phyloP scores from a whole-genome alignment of 2,329 filamentous ascomycete species.

The Claviceps africana region DNA sequence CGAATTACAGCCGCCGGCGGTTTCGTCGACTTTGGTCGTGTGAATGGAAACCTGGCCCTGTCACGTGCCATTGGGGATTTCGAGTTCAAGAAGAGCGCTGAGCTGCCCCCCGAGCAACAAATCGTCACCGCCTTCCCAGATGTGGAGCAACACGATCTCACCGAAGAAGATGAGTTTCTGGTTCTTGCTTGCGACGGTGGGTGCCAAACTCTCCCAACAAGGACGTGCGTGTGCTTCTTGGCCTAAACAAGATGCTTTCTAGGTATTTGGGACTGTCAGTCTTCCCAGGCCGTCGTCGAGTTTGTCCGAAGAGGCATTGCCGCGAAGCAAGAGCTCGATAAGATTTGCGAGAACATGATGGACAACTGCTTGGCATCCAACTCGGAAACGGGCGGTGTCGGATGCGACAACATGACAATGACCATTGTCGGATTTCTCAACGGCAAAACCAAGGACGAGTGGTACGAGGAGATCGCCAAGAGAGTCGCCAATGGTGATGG shows the following conservation, averaged over 20 bases:
- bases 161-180: conserved; percentile 88
- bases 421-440: conserved; percentile 75
- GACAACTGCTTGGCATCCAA: conserved; percentile 97
- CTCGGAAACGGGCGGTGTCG: conserved; percentile 93
- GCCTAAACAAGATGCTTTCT: conserved; percentile 1
- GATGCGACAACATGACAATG: conserved; percentile 99
- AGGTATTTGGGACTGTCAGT: conserved; percentile 99
- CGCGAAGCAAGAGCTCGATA: conserved; percentile 84
- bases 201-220: conserved; percentile 16
- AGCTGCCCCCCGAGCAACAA: conserved; percentile 93
- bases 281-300: conserved; percentile 91
- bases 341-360: conserved; percentile 99
- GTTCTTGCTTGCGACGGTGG: conserved; percentile 85
- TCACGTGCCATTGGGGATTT: conserved; percentile 98
- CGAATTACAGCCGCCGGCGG: conserved; percentile 91
- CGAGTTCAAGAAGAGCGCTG: conserved; percentile 98
- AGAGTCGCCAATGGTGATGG: conserved; percentile 93
- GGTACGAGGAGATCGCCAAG: conserved; percentile 92
- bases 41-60: conserved; percentile 93
- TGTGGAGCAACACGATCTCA: conserved; percentile 79
- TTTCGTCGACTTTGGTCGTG: conserved; percentile 95
- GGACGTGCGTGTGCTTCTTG: background rate
- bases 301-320: conserved; percentile 94
- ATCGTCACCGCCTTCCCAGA: conserved; percentile 97
- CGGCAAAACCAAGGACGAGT: conserved; percentile 89